phyloP scores from a whole-genome alignment of 2,329 filamentous ascomycete species.

The Lasiodiplodia gonubiensis region DNA sequence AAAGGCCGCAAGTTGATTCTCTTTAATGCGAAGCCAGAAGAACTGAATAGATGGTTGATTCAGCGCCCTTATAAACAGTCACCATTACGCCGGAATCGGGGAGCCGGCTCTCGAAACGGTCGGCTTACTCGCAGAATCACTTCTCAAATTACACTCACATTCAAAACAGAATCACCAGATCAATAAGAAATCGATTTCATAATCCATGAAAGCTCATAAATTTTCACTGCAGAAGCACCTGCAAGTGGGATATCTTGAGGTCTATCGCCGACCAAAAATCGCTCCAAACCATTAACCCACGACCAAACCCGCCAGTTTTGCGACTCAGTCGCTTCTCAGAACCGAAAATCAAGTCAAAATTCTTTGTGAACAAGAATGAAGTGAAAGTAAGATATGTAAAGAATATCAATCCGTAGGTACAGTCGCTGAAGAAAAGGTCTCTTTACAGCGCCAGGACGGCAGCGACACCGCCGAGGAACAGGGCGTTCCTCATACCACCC shows the following conservation, averaged over 20 bases:
- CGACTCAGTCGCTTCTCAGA: constrained; percentile 19
- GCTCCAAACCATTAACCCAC: constrained; percentile 15
- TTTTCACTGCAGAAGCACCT: constrained; percentile 7
- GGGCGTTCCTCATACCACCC: constrained; percentile 7
- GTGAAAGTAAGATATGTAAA: neutral
- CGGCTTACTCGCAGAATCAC: too few relatives aligned
- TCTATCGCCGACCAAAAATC: constrained; percentile 20
- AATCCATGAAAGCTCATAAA: constrained; percentile 18
- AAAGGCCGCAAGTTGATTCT: too few relatives aligned
- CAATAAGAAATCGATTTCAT: neutral
- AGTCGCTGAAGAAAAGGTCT: neutral
- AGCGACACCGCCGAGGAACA: constrained; percentile 18
- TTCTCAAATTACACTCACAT: neutral
- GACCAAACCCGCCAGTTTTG: constrained; percentile 11
- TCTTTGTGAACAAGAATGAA: constrained; percentile 13
- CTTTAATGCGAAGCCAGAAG: too few relatives aligned
- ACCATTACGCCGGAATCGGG: too few relatives aligned
- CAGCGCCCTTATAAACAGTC: too few relatives aligned
- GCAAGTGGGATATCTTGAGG: constrained; percentile 25
- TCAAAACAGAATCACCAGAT: neutral
- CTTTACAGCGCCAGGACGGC: constrained; percentile 16
- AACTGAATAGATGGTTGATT: too few relatives aligned
- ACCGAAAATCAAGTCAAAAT: neutral
- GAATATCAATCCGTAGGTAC: neutral
- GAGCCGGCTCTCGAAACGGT: too few relatives aligned